Base-by-base conservation (phyloP, 805 yeast genomes). In the Starmerella scarabaei region DNA sequence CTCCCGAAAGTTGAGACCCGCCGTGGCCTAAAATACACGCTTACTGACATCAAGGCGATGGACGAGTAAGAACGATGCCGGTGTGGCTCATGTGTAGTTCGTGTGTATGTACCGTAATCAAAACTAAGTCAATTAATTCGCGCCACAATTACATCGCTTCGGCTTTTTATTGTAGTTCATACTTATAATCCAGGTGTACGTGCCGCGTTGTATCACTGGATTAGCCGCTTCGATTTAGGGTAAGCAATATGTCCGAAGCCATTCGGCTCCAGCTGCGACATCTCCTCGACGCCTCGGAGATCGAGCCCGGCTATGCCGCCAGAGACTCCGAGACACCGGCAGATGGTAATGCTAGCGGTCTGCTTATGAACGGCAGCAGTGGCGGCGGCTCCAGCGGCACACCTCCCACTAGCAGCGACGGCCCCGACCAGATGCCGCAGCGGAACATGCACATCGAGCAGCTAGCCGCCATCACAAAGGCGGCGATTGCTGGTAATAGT, bases 381-480 rank as follows among this genome's bases (percentile, higher is more conserved):
- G 11, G 7, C 19, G 12, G 33, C 30, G 16, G 35, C 27, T 11
- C 28, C 26, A 12, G 7, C 9, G 9, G 26, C 26, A 23, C 7
- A 7, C 7, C 9, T 11, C 9, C 26, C 26, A 11, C 26, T 11
- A 23, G 26, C 11, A 7, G 7, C 7, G 26, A 23, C 26, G 9
- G 26, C 26, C 9, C 11, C 7, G 26, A 23, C 26, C 26, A 27
- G 23, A 11, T 9, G 21, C 38, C 27, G 15, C 18, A 34, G 16
- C 40, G 41, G 14, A 35, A 36, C 31, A n/a, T 41, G 30, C 81
- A 77, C 56, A 58, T 83, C 30, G 93, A 83, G 47, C 83, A 80
- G 56, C 67, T 84, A 43, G 80, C 83, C 2, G 93, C 93, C 1
- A 68, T 80, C 15, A 68, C 83, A 47, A 74, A 72, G 51, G 69